Evolutionary conservation across 139 green algal genomes (phyloP).

Genomic region (Tetraselmis chui): DNA sequence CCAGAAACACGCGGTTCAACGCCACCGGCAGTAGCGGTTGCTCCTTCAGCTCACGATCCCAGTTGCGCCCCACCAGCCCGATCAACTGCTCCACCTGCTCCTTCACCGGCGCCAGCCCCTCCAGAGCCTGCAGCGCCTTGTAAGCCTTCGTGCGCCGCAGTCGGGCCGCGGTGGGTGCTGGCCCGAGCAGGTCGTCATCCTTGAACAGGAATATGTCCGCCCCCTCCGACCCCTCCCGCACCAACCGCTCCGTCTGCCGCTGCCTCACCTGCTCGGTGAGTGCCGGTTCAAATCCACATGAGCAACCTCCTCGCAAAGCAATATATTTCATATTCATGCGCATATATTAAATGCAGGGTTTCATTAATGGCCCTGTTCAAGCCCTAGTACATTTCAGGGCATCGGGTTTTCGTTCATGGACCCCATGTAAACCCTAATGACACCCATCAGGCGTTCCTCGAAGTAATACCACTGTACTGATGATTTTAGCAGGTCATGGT

Average conservation of each 20-base stretch:
- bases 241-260: neutral
- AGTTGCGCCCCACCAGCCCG: constrained; percentile 28
- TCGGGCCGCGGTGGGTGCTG: neutral
- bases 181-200: constrained; percentile 41
- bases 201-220: constrained; percentile 23
- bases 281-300: neutral
- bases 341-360: no score
- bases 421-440: no score
- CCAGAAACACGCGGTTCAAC: constrained; percentile 45
- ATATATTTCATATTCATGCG: neutral
- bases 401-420: no score
- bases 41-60: constrained; percentile 38
- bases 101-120: constrained; percentile 32
- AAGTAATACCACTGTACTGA: no score
- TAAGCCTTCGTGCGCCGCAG: constrained; percentile 16
- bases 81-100: constrained; percentile 22
- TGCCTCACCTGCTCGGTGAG: neutral
- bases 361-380: no score
- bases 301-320: neutral
- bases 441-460: no score
- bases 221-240: neutral
- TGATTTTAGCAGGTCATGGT: no score
- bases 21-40: constrained; percentile 26
- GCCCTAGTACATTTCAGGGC: no score
- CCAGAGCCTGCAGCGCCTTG: constrained; percentile 25